These are phyloP conservation scores for Calonectria pseudoturangicola DNA, from an alignment of 2,329 filamentous ascomycete species.

Conservation along the genomic window DNA sequence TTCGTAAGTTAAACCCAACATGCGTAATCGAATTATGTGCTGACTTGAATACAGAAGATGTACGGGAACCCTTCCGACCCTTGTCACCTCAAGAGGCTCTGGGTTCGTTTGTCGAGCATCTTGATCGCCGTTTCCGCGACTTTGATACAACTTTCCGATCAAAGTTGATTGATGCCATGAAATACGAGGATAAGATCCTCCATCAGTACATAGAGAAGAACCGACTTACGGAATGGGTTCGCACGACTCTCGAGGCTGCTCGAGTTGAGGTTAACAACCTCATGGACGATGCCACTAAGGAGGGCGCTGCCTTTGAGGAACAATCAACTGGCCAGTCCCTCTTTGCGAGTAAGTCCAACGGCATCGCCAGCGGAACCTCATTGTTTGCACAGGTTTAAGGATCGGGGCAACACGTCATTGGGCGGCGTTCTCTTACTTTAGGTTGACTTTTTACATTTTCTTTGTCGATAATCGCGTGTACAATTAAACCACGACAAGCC, in stretches of 20 bases:
- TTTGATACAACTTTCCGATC: slow-evolving; percentile 79
- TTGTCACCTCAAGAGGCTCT: slow-evolving; percentile 72
- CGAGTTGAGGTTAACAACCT: slow-evolving; percentile 58
- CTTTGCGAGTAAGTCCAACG: slow-evolving; percentile 44
- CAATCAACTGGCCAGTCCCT: slow-evolving; percentile 46
- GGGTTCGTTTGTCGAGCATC: slow-evolving; percentile 76
- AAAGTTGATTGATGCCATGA: slow-evolving; percentile 82
- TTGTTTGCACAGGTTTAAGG: slow-evolving; percentile 40
- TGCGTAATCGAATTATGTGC: slow-evolving; percentile 40
- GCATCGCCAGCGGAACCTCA: slow-evolving; percentile 25
- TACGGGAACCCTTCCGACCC: slow-evolving; percentile 65
- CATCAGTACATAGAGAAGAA: slow-evolving; percentile 79
- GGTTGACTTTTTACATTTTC: slow-evolving; percentile 17
- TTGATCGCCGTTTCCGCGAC: slow-evolving; percentile 76
- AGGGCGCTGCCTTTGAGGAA: slow-evolving; percentile 28
- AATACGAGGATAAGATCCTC: slow-evolving; percentile 81
- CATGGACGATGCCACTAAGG: slow-evolving; percentile 57
- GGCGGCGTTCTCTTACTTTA: slow-evolving; percentile 40
- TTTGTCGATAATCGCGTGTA: slow-evolving; percentile 42
- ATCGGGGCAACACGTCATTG: slow-evolving; percentile 30
- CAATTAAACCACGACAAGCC: slow-evolving; percentile 34
- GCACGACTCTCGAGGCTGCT: slow-evolving; percentile 62
- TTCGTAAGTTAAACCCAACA: slow-evolving; percentile 71
- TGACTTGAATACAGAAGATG: slow-evolving; percentile 63
- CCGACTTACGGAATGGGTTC: slow-evolving; percentile 81